Conservation (phyloP, 2,329 filamentous ascomycete species). For the Arthrinium phaeospermum region DNA sequence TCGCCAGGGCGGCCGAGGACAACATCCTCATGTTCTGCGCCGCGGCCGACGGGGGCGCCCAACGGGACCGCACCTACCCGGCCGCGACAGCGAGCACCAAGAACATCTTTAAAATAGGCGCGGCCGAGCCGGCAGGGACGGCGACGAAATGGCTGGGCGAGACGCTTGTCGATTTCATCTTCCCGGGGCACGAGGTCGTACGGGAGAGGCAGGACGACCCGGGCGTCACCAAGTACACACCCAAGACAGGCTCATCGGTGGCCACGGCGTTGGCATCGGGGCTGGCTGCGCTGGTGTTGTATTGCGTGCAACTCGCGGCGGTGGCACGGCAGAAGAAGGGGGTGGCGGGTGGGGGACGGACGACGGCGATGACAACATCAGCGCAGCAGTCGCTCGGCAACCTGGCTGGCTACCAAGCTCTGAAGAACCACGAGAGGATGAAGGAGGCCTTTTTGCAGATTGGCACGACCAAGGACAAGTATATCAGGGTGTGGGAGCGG, state of each 20-base stretch:
- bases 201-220: background rate
- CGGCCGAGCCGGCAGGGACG: background rate
- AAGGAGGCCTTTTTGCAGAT: background rate
- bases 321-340: background rate
- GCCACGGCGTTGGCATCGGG: background rate
- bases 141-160: background rate
- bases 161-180: background rate
- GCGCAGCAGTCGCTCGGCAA: background rate
- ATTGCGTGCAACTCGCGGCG: background rate
- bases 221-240: background rate
- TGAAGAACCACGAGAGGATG: background rate
- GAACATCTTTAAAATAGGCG: background rate
- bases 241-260: background rate
- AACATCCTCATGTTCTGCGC: constrained; percentile 16
- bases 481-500: background rate
- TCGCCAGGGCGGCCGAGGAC: background rate
- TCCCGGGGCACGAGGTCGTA: background rate
- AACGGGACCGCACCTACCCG: background rate
- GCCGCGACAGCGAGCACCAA: background rate
- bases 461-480: background rate
- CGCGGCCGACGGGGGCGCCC: background rate
- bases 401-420: background rate
- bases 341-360: background rate
- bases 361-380: too few relatives aligned
- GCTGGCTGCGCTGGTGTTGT: background rate